Evolutionary conservation across 345 rosid genomes (phyloP).

Genomic region (Brassica incana): DNA sequence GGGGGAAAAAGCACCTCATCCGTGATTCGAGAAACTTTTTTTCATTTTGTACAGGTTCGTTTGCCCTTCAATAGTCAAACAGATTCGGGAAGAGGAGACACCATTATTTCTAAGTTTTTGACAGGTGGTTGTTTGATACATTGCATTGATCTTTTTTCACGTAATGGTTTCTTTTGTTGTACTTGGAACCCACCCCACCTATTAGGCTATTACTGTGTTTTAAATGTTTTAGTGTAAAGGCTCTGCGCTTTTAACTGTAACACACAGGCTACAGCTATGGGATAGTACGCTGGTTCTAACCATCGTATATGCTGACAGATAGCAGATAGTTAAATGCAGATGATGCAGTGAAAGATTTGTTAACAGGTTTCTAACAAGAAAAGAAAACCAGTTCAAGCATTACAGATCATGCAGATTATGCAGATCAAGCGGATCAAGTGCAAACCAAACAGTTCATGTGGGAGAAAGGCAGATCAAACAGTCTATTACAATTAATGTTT

Average conservation of each 20-base stretch:
- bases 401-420: no score
- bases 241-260: background rate
- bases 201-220: background rate
- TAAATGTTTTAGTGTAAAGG: background rate
- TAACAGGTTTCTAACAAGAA: no score
- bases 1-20: background rate
- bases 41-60: background rate
- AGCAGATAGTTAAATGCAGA: background rate
- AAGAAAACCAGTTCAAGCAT: no score
- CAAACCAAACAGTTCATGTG: no score
- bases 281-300: no score
- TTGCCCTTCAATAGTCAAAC: constrained; percentile 12
- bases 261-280: background rate
- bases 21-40: background rate
- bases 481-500: no score
- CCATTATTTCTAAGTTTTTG: background rate
- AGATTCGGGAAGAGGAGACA: constrained; percentile 15
- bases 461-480: no score
- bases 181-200: background rate
- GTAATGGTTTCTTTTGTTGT: background rate
- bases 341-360: no score
- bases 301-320: no score
- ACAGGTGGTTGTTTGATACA: background rate
- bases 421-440: no score
- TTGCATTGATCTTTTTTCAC: constrained; percentile 1